These are phyloP conservation scores for Aspergillus sclerotialis DNA, from an alignment of 2,329 filamentous ascomycete genomes.

Conservation along the genomic window DNA sequence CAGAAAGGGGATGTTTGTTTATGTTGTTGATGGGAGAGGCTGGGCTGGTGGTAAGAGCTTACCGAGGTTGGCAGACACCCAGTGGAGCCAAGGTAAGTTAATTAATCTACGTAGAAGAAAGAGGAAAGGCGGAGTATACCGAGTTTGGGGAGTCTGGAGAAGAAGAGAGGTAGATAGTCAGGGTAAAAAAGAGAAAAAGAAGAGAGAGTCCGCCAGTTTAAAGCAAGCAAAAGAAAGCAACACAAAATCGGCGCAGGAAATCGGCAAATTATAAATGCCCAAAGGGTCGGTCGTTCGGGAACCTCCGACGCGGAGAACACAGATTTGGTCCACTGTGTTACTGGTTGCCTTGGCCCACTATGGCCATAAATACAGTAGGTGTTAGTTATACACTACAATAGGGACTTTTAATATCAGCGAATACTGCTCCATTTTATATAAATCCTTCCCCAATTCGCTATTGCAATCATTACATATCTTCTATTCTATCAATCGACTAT, in stretches of 20 bases:
- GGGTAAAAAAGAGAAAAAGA: background rate
- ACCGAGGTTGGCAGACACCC: background rate
- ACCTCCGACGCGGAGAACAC: background rate
- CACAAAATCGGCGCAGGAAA: background rate
- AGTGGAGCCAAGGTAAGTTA: no score
- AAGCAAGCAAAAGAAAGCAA: background rate
- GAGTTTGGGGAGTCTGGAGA: background rate
- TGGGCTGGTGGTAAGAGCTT: constrained; percentile 3
- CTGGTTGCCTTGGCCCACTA: no score
- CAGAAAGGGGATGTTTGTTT: background rate
- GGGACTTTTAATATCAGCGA: no score
- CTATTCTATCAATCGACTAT: no score
- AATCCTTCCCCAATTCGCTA: no score
- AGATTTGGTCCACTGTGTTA: background rate
- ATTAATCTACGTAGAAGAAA: background rate
- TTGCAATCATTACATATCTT: no score
- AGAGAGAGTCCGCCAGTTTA: background rate
- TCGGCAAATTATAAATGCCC: no score
- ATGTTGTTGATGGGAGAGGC: background rate
- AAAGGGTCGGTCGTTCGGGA: no score
- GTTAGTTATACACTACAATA: no score
- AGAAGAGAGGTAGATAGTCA: background rate
- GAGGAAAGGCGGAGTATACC: background rate
- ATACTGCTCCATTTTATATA: no score
- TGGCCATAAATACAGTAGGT: no score